Conservation (phyloP, 306 rosid species). For the Pterocarpus macrocarpus region DNA sequence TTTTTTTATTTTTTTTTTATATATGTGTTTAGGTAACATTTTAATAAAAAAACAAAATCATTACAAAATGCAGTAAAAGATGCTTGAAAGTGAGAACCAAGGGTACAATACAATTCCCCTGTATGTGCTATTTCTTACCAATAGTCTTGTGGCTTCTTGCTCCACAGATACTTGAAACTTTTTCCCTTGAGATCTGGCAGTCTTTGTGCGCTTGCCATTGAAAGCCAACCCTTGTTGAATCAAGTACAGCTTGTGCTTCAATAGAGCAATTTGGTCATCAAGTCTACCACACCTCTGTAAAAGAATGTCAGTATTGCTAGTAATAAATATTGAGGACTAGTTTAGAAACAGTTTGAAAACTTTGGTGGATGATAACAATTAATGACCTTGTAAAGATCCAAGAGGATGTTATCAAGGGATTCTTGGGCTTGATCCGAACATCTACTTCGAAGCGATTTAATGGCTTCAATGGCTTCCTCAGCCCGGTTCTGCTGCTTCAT, state of each 20-base stretch:
- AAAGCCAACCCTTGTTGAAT: slow-evolving; percentile 97
- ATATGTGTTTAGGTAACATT: too few species aligned
- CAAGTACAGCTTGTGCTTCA: slow-evolving; percentile 84
- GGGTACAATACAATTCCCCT: background rate
- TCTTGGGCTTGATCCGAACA: slow-evolving; percentile 98
- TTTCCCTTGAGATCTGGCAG: slow-evolving; percentile 99
- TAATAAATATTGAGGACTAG: background rate
- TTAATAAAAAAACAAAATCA: too few species aligned
- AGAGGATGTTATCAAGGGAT: slow-evolving; percentile 93
- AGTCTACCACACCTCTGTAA: slow-evolving; percentile 93
- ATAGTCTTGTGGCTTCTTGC: slow-evolving; percentile 95
- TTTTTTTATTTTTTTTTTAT: too few species aligned
- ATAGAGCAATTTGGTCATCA: slow-evolving; percentile 82
- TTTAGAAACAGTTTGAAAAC: background rate
- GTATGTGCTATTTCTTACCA: slow-evolving; percentile 57
- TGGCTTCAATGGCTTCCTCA: slow-evolving; percentile 97
- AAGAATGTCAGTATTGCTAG: slow-evolving; percentile 5
- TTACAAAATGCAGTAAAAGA: too few species aligned
- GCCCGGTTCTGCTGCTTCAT: slow-evolving; percentile 98
- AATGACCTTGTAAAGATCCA: slow-evolving; percentile 91
- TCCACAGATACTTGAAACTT: slow-evolving; percentile 98
- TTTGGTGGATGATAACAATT: too few species aligned
- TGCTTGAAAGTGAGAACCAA: too few species aligned
- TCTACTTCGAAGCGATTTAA: slow-evolving; percentile 81
- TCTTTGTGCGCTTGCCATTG: slow-evolving; percentile 96